phyloP scores from a whole-genome alignment of 176 grass and related monocot species.

The Pontederia paniculata region DNA sequence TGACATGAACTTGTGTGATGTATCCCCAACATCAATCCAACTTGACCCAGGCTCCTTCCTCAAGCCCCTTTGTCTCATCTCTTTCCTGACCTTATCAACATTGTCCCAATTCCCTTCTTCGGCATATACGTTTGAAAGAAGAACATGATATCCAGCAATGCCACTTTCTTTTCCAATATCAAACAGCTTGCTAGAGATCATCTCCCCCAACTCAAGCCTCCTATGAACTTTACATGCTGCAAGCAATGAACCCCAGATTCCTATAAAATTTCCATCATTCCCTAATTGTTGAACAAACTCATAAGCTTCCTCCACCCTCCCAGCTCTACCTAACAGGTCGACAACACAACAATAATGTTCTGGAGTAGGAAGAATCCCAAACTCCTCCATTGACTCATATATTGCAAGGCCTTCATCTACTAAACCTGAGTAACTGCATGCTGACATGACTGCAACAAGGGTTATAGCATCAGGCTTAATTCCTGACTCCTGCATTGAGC shows the following conservation, averaged over 20 bases:
- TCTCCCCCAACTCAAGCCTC: conserved; percentile 49
- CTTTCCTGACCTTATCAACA: conserved; percentile 67
- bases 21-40: conserved; percentile 48
- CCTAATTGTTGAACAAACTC: conserved; percentile 59
- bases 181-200: conserved; percentile 47
- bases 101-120: conserved; percentile 55
- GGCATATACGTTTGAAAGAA: conserved; percentile 57
- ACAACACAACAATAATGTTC: conserved; percentile 64
- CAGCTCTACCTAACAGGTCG: conserved; percentile 54
- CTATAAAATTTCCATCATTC: conserved; percentile 42
- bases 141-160: conserved; percentile 51
- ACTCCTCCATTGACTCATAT: conserved; percentile 60
- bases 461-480: conserved; percentile 55
- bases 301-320: conserved; percentile 70
- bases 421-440: conserved; percentile 65
- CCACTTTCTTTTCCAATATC: conserved; percentile 50
- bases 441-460: conserved; percentile 60
- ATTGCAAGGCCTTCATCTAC: conserved; percentile 56
- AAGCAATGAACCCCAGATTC: conserved; percentile 84
- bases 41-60: conserved; percentile 44
- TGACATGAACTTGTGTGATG: conserved; percentile 23
- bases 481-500: conserved; percentile 41
- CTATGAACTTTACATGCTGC: conserved; percentile 53
- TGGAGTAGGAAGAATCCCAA: conserved; percentile 39
- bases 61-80: conserved; percentile 60